These are phyloP conservation scores for Alternaria hordeiaustralica DNA, from an alignment of 2,329 filamentous ascomycete genomes.

Conservation along the genomic window DNA sequence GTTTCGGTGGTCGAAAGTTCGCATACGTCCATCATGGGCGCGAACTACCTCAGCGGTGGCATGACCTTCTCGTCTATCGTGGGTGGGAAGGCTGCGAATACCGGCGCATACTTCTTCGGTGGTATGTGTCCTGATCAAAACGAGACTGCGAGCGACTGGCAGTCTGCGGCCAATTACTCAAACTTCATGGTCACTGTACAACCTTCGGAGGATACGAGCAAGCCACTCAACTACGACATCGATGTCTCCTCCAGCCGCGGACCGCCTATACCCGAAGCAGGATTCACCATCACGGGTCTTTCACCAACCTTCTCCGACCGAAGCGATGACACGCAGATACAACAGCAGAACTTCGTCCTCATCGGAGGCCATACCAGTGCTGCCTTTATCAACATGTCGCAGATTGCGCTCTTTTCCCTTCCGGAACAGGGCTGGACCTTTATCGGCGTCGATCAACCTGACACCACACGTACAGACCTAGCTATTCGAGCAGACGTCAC, in stretches of 20 bases:
- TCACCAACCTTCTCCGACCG: constrained; percentile 72
- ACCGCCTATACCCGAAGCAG: constrained; percentile 79
- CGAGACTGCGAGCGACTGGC: constrained; percentile 62
- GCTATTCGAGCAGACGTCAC: constrained; percentile 55
- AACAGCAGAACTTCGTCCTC: constrained; percentile 79
- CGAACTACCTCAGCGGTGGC: constrained; percentile 65
- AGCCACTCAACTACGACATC: constrained; percentile 53
- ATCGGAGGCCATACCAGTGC: constrained; percentile 82
- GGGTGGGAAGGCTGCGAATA: constrained; percentile 60
- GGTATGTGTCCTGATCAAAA: constrained; percentile 76
- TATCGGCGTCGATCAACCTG: constrained; percentile 65
- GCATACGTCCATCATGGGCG: constrained; percentile 49
- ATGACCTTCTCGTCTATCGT: constrained; percentile 72
- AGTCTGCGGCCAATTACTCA: constrained; percentile 76
- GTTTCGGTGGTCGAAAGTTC: constrained; percentile 44
- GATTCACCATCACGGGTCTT: constrained; percentile 81
- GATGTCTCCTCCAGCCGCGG: constrained; percentile 61
- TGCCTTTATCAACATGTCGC: constrained; percentile 95
- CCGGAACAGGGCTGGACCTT: constrained; percentile 90
- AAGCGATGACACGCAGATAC: constrained; percentile 66
- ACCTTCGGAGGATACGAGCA: constrained; percentile 50
- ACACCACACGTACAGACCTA: constrained; percentile 61
- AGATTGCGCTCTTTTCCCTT: constrained; percentile 83
- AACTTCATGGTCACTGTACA: constrained; percentile 76
- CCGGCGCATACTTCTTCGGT: constrained; percentile 77